phyloP scores from a whole-genome alignment of 768 basidiomycete genomes.

The Pleurotus sapidus region DNA sequence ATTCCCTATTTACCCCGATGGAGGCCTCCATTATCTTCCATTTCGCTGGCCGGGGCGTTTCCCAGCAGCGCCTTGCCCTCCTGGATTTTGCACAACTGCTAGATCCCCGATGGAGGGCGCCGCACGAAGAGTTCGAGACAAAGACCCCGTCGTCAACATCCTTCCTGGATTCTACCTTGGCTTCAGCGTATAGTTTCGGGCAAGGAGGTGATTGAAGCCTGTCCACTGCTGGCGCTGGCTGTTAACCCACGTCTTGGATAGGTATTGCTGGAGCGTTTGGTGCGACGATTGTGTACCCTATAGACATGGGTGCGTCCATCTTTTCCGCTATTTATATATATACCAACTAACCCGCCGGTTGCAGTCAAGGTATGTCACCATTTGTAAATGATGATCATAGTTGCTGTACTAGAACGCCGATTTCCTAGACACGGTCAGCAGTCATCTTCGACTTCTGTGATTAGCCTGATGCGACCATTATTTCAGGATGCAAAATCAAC shows the following conservation, averaged over 20 bases:
- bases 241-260: slow-evolving; percentile 25
- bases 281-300: slow-evolving; percentile 97
- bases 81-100: slow-evolving; percentile 91
- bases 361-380: slow-evolving; percentile 68
- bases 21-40: slow-evolving; percentile 98
- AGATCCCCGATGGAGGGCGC: slow-evolving; percentile 85
- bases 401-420: not conserved
- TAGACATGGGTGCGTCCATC: slow-evolving; percentile 73
- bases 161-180: slow-evolving; percentile 52
- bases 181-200: slow-evolving; percentile 83
- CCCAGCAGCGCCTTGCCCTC: slow-evolving; percentile 69
- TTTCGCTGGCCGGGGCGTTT: slow-evolving; percentile 83
- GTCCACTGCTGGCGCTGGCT: not conserved
- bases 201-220: slow-evolving; percentile 61
- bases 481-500: slow-evolving; percentile 92
- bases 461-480: not conserved
- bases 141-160: slow-evolving; percentile 29
- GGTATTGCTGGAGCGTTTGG: slow-evolving; percentile 92
- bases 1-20: slow-evolving; percentile 96
- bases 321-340: not conserved
- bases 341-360: slow-evolving; percentile 12
- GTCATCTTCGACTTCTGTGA: not conserved
- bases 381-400: not conserved
- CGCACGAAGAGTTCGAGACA: slow-evolving; percentile 49
- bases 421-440: slow-evolving; percentile 55